Conservation (phyloP, 768 basidiomycete genomes). For the Phallus indusiatus region DNA sequence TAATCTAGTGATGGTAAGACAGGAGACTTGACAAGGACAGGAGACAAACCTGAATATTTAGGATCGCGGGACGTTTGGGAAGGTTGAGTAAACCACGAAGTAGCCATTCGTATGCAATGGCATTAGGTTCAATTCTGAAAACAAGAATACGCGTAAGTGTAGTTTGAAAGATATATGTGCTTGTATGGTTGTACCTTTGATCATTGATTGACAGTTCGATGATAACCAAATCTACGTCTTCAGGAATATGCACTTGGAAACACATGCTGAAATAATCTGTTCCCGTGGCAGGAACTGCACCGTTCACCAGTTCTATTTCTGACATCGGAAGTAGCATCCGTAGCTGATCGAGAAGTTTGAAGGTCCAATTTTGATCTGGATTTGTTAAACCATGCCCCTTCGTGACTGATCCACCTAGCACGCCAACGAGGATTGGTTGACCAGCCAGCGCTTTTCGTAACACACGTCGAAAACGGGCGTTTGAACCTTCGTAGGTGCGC, state of each 20-base stretch:
- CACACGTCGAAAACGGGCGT: conserved; percentile 10
- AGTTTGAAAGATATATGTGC: not conserved
- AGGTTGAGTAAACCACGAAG: conserved; percentile 7
- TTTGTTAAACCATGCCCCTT: conserved; percentile 8
- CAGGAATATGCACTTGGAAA: conserved; percentile 7
- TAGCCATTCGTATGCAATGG: conserved; percentile 10
- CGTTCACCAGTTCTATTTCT: conserved; percentile 7
- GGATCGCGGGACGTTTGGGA: conserved; percentile 6
- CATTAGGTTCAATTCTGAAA: conserved; percentile 7
- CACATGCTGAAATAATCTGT: conserved; percentile 12
- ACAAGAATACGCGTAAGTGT: too few species aligned
- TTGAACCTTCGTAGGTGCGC: conserved; percentile 11
- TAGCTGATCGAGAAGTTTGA: conserved; percentile 1
- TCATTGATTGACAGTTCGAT: conserved; percentile 11
- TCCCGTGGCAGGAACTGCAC: conserved; percentile 9
- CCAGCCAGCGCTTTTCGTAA: conserved; percentile 4
- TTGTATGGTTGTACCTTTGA: conserved; percentile 5
- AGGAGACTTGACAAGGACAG: not conserved
- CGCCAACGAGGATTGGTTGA: conserved; percentile 3
- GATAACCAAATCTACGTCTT: conserved; percentile 11
- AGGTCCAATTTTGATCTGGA: conserved; percentile 4
- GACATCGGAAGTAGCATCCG: conserved; percentile 8
- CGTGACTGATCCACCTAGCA: conserved; percentile 8
- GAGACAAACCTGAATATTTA: conserved; percentile 9
- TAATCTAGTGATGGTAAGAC: not conserved